Conservation (phyloP, 192 early-diverging fungal genomes). For the Allomyces javanicus region DNA sequence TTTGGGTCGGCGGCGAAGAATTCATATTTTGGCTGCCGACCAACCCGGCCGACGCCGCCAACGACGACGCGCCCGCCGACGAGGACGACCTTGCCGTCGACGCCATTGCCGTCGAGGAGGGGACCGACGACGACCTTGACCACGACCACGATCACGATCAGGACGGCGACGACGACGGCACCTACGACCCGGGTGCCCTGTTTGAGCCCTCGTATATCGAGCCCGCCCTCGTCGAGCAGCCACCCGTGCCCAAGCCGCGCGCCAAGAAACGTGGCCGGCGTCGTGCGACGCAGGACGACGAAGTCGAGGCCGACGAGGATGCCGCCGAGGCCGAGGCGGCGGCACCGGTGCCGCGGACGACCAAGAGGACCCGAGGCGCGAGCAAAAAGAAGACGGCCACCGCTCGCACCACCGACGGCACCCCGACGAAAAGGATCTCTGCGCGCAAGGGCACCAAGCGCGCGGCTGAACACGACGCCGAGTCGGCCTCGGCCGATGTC, state of each 20-base stretch:
- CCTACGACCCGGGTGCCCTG: neutral
- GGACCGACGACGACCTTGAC: constrained; percentile 9
- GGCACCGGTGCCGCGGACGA: neutral
- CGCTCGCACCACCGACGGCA: too few species aligned
- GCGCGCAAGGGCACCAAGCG: too few species aligned
- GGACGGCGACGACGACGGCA: constrained; percentile 4
- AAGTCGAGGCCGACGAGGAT: constrained; percentile 1
- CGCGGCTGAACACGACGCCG: too few species aligned
- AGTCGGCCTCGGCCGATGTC: too few species aligned
- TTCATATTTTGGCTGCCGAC: too few species aligned
- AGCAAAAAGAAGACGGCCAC: too few species aligned
- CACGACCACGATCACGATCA: constrained; percentile 8
- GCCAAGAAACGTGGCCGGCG: neutral
- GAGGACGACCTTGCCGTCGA: neutral
- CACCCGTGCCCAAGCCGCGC: neutral
- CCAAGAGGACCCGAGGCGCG: too few species aligned
- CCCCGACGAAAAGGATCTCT: too few species aligned
- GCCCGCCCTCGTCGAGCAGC: neutral
- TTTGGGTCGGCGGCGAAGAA: too few species aligned
- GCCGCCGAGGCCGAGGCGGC: constrained; percentile 7
- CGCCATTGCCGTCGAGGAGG: constrained; percentile 5
- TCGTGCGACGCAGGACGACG: neutral
- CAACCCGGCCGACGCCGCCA: too few species aligned
- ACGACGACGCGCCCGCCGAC: too few species aligned
- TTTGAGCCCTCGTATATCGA: constrained; percentile 1